Evolutionary conservation across 441 rosid species (phyloP).

Genomic region (Pelargonium citronellum): DNA sequence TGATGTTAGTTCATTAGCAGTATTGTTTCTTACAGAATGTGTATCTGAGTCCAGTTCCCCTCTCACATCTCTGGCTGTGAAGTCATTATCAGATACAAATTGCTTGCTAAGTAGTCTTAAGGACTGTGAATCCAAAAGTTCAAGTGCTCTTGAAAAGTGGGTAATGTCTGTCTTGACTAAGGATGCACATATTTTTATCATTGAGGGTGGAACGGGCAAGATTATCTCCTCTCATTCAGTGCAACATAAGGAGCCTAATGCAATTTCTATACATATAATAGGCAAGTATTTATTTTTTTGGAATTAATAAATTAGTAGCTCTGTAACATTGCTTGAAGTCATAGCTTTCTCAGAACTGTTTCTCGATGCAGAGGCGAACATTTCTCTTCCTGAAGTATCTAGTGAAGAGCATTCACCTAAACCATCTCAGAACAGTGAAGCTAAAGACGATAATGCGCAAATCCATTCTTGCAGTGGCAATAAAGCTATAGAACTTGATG

Average conservation of each 20-base stretch:
- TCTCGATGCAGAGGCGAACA: conserved; percentile 46
- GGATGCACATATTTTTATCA: conserved; percentile 44
- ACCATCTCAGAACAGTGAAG: conserved; percentile 30
- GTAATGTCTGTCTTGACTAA: conserved; percentile 43
- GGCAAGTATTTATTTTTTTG: conserved; percentile 40
- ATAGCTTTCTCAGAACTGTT: conserved; percentile 23
- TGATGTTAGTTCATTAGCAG: conserved; percentile 46
- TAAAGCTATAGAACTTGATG: conserved; percentile 33
- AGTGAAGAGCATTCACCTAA: conserved; percentile 25
- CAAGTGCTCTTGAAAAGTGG: conserved; percentile 27
- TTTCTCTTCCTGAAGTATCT: conserved; percentile 31
- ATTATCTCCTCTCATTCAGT: conserved; percentile 35
- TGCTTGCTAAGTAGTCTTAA: conserved; percentile 26
- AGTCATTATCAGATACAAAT: conserved; percentile 32
- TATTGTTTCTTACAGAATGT: conserved; percentile 50
- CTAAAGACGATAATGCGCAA: conserved; percentile 31
- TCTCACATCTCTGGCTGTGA: conserved; percentile 45
- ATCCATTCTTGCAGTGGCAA: conserved; percentile 29
- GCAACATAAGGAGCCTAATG: conserved; percentile 37
- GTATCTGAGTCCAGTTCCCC: conserved; percentile 45
- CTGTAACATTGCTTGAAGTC: conserved; percentile 6
- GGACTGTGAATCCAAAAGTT: conserved; percentile 28
- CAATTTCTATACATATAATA: conserved; percentile 51
- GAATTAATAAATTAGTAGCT: conserved; percentile 4
- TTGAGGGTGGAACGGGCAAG: conserved; percentile 55